These are phyloP conservation scores for Sugiyamaella boreocaroliniensis DNA, from an alignment of 805 yeast species.

Conservation along the genomic window DNA sequence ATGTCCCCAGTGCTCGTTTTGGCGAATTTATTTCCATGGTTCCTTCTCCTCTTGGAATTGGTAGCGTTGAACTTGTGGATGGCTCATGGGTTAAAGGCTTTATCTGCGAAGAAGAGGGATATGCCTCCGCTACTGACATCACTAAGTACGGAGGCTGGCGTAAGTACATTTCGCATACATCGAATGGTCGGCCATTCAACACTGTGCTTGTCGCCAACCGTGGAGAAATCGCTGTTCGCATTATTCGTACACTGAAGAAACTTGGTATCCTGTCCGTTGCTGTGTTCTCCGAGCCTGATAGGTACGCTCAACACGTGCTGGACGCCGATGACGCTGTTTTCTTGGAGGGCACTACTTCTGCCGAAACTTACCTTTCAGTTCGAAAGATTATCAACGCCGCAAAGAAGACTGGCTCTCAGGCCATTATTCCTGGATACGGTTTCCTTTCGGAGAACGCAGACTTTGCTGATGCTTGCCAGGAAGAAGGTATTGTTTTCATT, in stretches of 20 bases:
- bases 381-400: constrained; percentile 86
- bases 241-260: constrained; percentile 79
- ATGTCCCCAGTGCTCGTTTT: constrained; percentile 68
- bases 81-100: constrained; percentile 90
- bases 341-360: constrained; percentile 74
- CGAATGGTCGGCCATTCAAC: constrained; percentile 55
- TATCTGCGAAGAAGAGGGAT: constrained; percentile 89
- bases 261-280: constrained; percentile 75
- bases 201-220: constrained; percentile 92
- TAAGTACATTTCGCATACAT: constrained; percentile 38
- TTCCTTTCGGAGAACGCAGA: constrained; percentile 95
- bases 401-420: constrained; percentile 75
- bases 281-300: constrained; percentile 84
- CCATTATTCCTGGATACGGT: constrained; percentile 98
- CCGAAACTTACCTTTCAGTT: constrained; percentile 81
- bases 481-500: constrained; percentile 81
- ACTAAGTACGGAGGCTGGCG: constrained; percentile 90
- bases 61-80: constrained; percentile 73
- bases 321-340: constrained; percentile 79
- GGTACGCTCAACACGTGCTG: constrained; percentile 78
- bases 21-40: constrained; percentile 83
- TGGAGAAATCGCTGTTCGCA: constrained; percentile 96
- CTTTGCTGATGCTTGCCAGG: constrained; percentile 79
- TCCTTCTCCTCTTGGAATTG: constrained; percentile 93
- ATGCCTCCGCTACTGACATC: constrained; percentile 65